phyloP scores from a whole-genome alignment of 1,284 basidiomycete species.

The Cutaneotrichosporon sp. region DNA sequence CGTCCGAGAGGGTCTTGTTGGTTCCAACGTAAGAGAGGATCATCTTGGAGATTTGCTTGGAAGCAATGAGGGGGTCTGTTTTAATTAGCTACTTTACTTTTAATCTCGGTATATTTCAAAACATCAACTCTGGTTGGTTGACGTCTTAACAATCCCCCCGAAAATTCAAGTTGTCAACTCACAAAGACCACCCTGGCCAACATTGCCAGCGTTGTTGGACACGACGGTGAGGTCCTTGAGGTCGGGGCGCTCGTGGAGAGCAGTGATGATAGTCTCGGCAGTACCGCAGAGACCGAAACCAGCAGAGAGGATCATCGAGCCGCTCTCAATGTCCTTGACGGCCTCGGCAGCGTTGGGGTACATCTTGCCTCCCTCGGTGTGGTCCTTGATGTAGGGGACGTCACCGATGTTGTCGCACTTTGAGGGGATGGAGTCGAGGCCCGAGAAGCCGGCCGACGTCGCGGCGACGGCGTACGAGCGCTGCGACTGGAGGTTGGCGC shows the following conservation, averaged over 20 bases:
- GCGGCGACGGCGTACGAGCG: conserved; percentile 24
- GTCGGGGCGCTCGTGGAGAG: conserved; percentile 70
- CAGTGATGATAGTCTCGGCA: conserved; percentile 77
- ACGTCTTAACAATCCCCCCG: no score
- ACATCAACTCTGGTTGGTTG: no score
- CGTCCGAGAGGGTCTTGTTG: conserved; percentile 56
- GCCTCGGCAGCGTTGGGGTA: conserved; percentile 78
- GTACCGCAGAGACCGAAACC: conserved; percentile 56
- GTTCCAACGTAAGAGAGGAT: conserved; percentile 81
- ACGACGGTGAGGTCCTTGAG: conserved; percentile 74
- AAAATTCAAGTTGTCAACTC: no score
- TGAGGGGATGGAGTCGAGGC: conserved; percentile 22
- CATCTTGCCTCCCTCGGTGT: conserved; percentile 59
- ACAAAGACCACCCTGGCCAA: conserved; percentile 76
- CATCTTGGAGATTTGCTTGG: conserved; percentile 73
- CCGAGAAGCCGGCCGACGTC: conserved; percentile 22
- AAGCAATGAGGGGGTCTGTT: conserved; percentile 72
- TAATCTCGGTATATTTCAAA: no score
- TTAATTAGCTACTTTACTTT: conserved; percentile 9
- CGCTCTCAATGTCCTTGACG: conserved; percentile 74
- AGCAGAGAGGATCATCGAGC: conserved; percentile 73
- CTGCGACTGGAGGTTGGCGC: conserved; percentile 10
- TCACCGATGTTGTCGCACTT: conserved; percentile 25
- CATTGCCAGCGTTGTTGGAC: conserved; percentile 82
- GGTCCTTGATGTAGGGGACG: conserved; percentile 31